Evolutionary conservation across 345 rosid genomes (phyloP).

Genomic region (Euphorbia tirucalli): DNA sequence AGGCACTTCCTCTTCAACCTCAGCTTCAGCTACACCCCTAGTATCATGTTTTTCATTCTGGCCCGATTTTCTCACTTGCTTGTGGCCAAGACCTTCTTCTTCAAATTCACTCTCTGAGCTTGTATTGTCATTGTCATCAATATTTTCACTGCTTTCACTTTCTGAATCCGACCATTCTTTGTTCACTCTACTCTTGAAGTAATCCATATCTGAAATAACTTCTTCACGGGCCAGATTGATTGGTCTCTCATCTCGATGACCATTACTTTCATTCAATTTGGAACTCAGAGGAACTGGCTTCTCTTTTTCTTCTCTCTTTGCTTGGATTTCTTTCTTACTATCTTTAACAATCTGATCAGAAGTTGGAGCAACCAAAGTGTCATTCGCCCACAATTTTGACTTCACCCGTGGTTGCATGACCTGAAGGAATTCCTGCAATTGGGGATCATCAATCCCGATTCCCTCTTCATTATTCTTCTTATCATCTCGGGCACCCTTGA

Average conservation of each 20-base stretch:
- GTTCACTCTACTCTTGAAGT: conserved; percentile 83
- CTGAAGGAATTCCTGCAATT: conserved; percentile 69
- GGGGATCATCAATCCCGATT: conserved; percentile 42
- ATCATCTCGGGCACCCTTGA: conserved; percentile 29
- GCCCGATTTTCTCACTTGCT: conserved; percentile 17
- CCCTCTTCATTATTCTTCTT: conserved; percentile 32
- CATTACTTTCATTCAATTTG: conserved; percentile 29
- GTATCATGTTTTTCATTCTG: conserved; percentile 18
- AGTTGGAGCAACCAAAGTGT: conserved; percentile 38
- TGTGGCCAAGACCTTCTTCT: conserved; percentile 23
- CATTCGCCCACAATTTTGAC: conserved; percentile 82
- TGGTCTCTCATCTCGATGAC: conserved; percentile 29
- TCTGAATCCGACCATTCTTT: conserved; percentile 74
- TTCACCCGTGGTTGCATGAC: conserved; percentile 71
- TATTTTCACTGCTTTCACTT: conserved; percentile 37
- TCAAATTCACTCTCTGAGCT: conserved; percentile 23
- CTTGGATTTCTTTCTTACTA: conserved; percentile 21
- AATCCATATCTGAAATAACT: conserved; percentile 74
- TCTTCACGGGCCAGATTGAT: conserved; percentile 39
- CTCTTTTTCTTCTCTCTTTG: conserved; percentile 30
- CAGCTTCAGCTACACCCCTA: conserved; percentile 21
- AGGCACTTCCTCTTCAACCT: conserved; percentile 32
- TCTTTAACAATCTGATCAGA: conserved; percentile 25
- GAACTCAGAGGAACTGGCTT: conserved; percentile 20
- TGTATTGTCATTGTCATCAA: conserved; percentile 19